phyloP scores from a whole-genome alignment of 2,329 filamentous ascomycete genomes.

The Colletotrichum chlorophyti region DNA sequence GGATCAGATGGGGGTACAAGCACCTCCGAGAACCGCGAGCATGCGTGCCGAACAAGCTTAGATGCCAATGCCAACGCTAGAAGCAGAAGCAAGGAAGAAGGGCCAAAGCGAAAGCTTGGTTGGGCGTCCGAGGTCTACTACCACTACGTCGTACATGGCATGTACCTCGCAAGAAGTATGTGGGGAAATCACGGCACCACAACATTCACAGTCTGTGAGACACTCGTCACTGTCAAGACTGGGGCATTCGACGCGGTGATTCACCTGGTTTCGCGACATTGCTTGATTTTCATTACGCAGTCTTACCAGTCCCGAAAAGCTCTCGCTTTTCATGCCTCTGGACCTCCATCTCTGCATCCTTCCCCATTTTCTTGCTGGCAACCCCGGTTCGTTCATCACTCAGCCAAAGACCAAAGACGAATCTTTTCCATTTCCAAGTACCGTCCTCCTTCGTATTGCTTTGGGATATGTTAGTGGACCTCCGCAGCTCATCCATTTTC shows the following conservation, averaged over 20 bases:
- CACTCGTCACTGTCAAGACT: constrained; percentile 2
- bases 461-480: constrained; percentile 16
- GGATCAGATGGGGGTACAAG: constrained; percentile 10
- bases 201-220: constrained; percentile 13
- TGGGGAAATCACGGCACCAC: constrained; percentile 12
- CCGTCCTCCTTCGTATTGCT: constrained; percentile 10
- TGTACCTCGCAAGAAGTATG: neutral
- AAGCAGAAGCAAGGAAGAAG: constrained; percentile 25
- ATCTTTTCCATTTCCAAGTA: constrained; percentile 8
- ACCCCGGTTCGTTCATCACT: neutral
- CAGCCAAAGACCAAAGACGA: constrained; percentile 1
- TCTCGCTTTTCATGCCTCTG: constrained; percentile 6
- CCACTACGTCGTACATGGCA: too few species aligned
- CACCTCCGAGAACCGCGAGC: neutral
- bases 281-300: constrained; percentile 9
- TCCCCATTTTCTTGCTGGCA: constrained; percentile 14
- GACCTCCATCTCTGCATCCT: constrained; percentile 2
- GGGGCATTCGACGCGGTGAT: too few species aligned
- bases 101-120: too few species aligned
- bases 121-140: too few species aligned
- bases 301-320: constrained; percentile 24
- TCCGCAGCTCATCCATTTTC: constrained; percentile 6
- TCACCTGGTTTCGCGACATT: constrained; percentile 18
- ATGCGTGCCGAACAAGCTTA: constrained; percentile 17
- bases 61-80: constrained; percentile 18